A percentile compares a stretch with the other conserved stretches of the same genome.
Conservation (phyloP, 208 protist genomes). For the Angomonas ambiguus region DNA sequence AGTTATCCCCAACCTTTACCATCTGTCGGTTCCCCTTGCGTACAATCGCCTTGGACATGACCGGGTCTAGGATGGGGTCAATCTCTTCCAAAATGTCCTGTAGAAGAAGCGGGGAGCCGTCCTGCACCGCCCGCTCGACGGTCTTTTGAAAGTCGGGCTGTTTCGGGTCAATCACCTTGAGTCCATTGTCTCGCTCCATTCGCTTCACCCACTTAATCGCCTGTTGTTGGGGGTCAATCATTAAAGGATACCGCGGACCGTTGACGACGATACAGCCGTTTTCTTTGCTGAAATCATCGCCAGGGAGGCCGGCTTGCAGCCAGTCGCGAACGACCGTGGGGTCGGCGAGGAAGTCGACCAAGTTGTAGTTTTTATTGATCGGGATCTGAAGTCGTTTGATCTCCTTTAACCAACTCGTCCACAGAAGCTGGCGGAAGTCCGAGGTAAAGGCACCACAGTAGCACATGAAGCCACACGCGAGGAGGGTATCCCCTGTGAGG, state of each 20-base stretch:
- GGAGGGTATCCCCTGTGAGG: constrained; percentile 94
- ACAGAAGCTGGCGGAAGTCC: constrained; percentile 91
- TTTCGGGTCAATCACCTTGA: constrained; percentile 94
- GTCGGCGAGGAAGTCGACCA: constrained; percentile 94
- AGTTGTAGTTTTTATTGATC: constrained; percentile 82
- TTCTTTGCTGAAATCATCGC: constrained; percentile 95
- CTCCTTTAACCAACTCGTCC: constrained; percentile 92
- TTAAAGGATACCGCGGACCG: constrained; percentile 95
- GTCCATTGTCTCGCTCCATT: constrained; percentile 90
- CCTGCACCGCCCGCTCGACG: constrained; percentile 96
- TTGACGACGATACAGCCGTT: constrained; percentile 97
- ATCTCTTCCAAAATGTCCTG: constrained; percentile 97
- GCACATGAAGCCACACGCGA: constrained; percentile 96
- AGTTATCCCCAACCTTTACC: constrained; percentile 97
- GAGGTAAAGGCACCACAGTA: constrained; percentile 97
- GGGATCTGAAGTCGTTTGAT: constrained; percentile 80
- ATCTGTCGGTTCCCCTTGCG: constrained; percentile 87
- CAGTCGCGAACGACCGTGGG: constrained; percentile 96
- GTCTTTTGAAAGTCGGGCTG: constrained; percentile 93
- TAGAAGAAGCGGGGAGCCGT: constrained; percentile 95
- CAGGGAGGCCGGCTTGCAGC: constrained; percentile 95
- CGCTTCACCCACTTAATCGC: constrained; percentile 99
- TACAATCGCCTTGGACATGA: constrained; percentile 94
- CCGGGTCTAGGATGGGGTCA: constrained; percentile 95
- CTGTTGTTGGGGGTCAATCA: constrained; percentile 99